Base-by-base conservation (phyloP, 106 monocot genomes). In the Apostasia ramifera region DNA sequence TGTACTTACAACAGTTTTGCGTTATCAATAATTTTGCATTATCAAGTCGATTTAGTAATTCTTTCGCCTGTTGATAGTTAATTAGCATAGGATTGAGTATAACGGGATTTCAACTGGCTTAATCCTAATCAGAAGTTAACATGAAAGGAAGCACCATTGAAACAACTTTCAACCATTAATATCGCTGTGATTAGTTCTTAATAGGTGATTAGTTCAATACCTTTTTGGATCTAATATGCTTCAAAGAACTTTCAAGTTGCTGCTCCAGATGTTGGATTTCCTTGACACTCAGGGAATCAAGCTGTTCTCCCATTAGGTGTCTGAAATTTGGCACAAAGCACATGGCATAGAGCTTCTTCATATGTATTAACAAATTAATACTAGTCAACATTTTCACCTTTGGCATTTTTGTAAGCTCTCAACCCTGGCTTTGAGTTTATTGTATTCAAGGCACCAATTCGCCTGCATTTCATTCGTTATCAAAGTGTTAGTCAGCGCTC, bases 201-300 rank as follows among this genome's bases (percentile, higher is more conserved):
- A 26, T 26, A 26, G 26, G 26, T 26, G 10, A 71, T 49, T 63
- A 71, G 48, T 64, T 15, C 2, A 4, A 43, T 81, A 84, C 88
- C 88, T 84, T 88, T 74, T 74, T 79, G 45, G 84, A 75, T 53
- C 88, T 62, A 46, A 84, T 75, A 70, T 76, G 67, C 53, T 81
- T 88, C 67, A 88, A 48, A 2, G 88, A 83, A 81, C 40, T 78
- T 63, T 84, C 88, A 68, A 88, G 79, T 55, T 84, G 84, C 53
- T 78, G 78, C 61, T 88, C 88, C 8, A 88, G 75, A 15, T 84
- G 81, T 62, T 84, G 84, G 49, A 88, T 71, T 55, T 88, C 84
- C 70, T 80, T 83, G 4, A 76, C 45, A 68, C 57, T 78, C 66
- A 87, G 58, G 39, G 83, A 60, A 26, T 83, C 80, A 6, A 87